Base-by-base conservation (phyloP, 2,329 filamentous ascomycete genomes). In the Podosphaera fusca region DNA sequence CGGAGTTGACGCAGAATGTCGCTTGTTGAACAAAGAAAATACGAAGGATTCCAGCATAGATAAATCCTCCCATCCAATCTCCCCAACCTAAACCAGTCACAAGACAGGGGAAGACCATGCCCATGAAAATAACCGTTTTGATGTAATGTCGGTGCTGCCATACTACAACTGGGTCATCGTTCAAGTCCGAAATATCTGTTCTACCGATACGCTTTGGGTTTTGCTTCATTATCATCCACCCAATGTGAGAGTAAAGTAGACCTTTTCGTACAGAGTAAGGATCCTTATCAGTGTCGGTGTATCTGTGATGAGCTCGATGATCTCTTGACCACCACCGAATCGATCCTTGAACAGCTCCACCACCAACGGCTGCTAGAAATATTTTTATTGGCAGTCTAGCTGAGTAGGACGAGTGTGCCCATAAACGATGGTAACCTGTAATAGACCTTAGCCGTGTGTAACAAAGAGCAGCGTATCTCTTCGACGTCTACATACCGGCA, bases 141-240 rank as follows among this genome's bases (percentile, higher is more conserved):
- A 92, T 75, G 73, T 87, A 94, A 75, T 94, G 78, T 68, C 80
- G 81, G 75, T 94, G 87, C 72, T 94, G 87, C 83, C 83, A 92
- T 64, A 89, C 78, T 49, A 94, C 87, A 59, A 94, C 79, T 55
- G 83, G 75, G 67, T 92, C 86, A 69, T 90, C 85, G 73, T 92
- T 92, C 63, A 94, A 74, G 66, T 94, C 87, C 65, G 84, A 83
- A 66, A 94, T 92, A 65, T 94, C 87, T 70, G 85, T 89, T 60
- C 87, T 85, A 66, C 87, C 87, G 65, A 87, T 86, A 61, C 84
- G 78, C 77, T 90, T 90, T 62, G 86, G 85, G 74, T 94, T 90
- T 74, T 94, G 87, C 77, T 90, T 90, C 77, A 94, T 81, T 66
- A 94, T 72, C 85, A 94, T 92, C 87, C 87, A 94, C 65, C 87